Base-by-base conservation (phyloP, 2,329 filamentous ascomycete genomes). In the Trichoderma sp. region DNA sequence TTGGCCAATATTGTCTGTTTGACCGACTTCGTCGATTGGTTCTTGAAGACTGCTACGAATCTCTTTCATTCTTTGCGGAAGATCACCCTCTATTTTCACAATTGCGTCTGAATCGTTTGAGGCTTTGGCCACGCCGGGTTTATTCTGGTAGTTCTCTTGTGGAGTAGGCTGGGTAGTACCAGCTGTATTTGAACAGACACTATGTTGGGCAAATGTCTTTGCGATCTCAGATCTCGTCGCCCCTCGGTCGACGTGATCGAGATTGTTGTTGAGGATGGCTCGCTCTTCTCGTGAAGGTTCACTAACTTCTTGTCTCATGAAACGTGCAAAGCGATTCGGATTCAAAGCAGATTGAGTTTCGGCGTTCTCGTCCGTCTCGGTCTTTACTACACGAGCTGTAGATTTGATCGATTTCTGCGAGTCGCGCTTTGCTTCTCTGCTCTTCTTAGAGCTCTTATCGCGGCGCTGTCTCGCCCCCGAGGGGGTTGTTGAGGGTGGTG, bases 131-230 rank as follows among this genome's bases (percentile, higher is more conserved):
- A 2, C 30, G 6, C 2, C n/a, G 5, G 11, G 11, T 8, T 26
- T 20, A 13, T 36, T 36, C 11, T 12, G 26, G 1, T 4, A 9
- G 11, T 23, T 6, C 12, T 36, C 13, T 61, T 6, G 30, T 15
- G 6, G 5, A 3, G n/a, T 1, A 36, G n/a, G 11, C 4, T 36
- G 30, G 15, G 32, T n/a, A 1, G 0, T 17, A 13, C n/a, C 4
- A 17, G 9, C 3, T 61, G 17, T 23, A 5, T 11, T 50, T 15
- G 58, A 34, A 4, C 15, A 34, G 11, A 36, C 30, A 36, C 0
- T 39, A 17, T 20, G 32, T 6, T 61, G 32, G 7, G 11, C 12
- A 23, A 23, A 1, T 36, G 9, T 26, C 32, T 17, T 17, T 23
- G 13, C 8, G 12, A 36, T 12, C 59, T n/a, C 36, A 6, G 26